Conservation (phyloP, 768 basidiomycete species). For the Rhizopogon vinicolor region DNA sequence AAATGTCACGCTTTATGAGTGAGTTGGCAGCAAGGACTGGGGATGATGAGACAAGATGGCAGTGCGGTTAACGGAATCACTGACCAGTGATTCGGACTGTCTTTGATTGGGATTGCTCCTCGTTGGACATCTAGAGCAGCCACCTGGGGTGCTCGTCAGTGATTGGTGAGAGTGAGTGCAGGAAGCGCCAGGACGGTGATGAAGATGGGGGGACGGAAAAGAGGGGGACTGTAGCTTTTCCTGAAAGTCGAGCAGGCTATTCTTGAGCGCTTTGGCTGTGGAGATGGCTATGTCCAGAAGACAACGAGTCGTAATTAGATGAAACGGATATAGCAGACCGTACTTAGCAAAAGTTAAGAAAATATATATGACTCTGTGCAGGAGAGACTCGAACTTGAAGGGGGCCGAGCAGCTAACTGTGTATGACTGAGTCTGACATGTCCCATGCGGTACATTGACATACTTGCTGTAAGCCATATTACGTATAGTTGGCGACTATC, state of each 20-base stretch:
- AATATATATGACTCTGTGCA: no score
- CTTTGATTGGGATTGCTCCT: not conserved
- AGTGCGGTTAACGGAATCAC: not conserved
- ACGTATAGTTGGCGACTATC: no score
- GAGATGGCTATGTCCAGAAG: not conserved
- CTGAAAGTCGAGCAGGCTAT: not conserved
- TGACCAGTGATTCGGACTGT: not conserved
- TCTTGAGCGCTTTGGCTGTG: constrained; percentile 1
- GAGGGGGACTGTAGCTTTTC: not conserved
- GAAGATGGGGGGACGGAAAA: not conserved
- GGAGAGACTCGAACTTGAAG: no score
- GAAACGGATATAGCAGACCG: not conserved
- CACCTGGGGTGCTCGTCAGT: not conserved
- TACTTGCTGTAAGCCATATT: no score
- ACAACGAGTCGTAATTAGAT: not conserved
- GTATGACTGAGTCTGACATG: no score
- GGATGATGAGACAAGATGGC: not conserved
- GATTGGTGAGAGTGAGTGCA: not conserved
- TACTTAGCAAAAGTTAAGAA: no score
- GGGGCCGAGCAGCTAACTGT: no score
- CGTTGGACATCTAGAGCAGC: constrained; percentile 1
- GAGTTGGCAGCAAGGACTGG: constrained; percentile 74
- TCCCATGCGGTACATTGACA: no score
- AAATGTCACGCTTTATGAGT: constrained; percentile 71
- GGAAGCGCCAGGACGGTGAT: not conserved